A percentile compares a stretch with the other conserved stretches of the same genome.
Evolutionary conservation across 2,329 filamentous ascomycete species (phyloP).

Genomic region (Fusarium pseudocircinatum): DNA sequence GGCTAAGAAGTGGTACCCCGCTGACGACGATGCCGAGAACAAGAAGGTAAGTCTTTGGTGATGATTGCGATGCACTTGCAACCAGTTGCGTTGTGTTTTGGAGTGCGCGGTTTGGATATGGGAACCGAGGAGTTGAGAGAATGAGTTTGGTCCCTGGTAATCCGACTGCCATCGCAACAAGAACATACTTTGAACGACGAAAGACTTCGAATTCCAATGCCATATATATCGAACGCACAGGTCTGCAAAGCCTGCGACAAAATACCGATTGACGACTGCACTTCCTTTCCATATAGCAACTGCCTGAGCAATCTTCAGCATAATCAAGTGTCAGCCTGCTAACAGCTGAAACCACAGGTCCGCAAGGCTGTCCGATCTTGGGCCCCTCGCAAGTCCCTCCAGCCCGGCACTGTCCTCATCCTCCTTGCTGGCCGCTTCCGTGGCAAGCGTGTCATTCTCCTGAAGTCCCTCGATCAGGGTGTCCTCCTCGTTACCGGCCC

Average conservation of each 20-base stretch:
- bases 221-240: slow-evolving; percentile 28
- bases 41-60: slow-evolving; percentile 84
- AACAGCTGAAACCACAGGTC: slow-evolving; percentile 67
- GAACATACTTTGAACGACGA: slow-evolving; percentile 10
- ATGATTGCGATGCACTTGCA: slow-evolving; percentile 37
- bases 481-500: slow-evolving; percentile 98
- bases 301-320: slow-evolving; percentile 7
- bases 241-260: slow-evolving; percentile 7
- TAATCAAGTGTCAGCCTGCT: slow-evolving; percentile 35
- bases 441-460: slow-evolving; percentile 98
- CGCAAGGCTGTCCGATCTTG: slow-evolving; percentile 93
- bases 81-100: slow-evolving; percentile 20
- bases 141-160: slow-evolving; percentile 12
- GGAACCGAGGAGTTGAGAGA: slow-evolving; percentile 22
- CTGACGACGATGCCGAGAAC: slow-evolving; percentile 85
- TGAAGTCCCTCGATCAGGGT: slow-evolving; percentile 97
- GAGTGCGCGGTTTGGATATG: slow-evolving; percentile 9
- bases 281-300: background rate
- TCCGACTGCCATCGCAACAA: slow-evolving; percentile 17
- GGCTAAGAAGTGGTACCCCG: slow-evolving; percentile 99
- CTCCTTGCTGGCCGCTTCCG: slow-evolving; percentile 99
- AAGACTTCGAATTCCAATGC: slow-evolving; percentile 25
- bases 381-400: slow-evolving; percentile 86
- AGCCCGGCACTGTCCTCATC: slow-evolving; percentile 96
- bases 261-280: slow-evolving; percentile 29